phyloP scores from a whole-genome alignment of 140 eudicot genomes.

The Cichorium intybus region DNA sequence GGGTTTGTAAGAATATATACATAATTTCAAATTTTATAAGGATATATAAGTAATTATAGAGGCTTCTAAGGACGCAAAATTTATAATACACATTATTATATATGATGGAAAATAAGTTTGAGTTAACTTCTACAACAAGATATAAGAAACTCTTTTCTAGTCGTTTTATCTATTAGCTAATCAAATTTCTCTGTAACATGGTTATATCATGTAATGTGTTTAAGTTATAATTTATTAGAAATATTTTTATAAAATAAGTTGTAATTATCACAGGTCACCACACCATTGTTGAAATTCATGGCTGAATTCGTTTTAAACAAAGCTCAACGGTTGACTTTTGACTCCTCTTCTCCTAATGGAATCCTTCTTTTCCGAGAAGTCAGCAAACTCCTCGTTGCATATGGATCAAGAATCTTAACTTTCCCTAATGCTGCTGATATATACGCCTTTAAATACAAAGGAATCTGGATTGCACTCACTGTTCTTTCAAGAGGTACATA shows the following conservation, averaged over 20 bases:
- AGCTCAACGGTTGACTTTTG: slow-evolving; percentile 89
- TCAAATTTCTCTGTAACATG: too few species aligned
- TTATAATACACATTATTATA: too few species aligned
- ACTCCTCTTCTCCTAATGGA: slow-evolving; percentile 87
- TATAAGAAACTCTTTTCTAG: too few species aligned
- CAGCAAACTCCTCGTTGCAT: slow-evolving; percentile 89
- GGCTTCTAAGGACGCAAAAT: too few species aligned
- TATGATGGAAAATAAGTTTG: too few species aligned
- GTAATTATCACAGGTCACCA: slow-evolving; percentile 67
- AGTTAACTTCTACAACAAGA: too few species aligned
- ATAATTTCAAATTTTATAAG: too few species aligned
- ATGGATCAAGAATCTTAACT: slow-evolving; percentile 77
- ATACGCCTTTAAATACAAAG: slow-evolving; percentile 89
- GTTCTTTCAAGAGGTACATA: slow-evolving; percentile 77
- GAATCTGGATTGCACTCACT: slow-evolving; percentile 81
- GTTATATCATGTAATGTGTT: not conserved
- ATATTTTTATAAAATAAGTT: not conserved
- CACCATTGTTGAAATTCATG: slow-evolving; percentile 87
- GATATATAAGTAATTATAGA: too few species aligned
- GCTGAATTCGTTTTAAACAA: slow-evolving; percentile 90
- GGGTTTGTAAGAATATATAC: too few species aligned
- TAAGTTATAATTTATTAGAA: not conserved
- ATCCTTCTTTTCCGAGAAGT: slow-evolving; percentile 96
- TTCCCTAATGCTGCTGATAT: slow-evolving; percentile 73
- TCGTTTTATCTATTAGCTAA: too few species aligned